These are phyloP conservation scores for Cryptosporidium sp. DNA, from an alignment of 169 alveolate species.

Conservation along the genomic window DNA sequence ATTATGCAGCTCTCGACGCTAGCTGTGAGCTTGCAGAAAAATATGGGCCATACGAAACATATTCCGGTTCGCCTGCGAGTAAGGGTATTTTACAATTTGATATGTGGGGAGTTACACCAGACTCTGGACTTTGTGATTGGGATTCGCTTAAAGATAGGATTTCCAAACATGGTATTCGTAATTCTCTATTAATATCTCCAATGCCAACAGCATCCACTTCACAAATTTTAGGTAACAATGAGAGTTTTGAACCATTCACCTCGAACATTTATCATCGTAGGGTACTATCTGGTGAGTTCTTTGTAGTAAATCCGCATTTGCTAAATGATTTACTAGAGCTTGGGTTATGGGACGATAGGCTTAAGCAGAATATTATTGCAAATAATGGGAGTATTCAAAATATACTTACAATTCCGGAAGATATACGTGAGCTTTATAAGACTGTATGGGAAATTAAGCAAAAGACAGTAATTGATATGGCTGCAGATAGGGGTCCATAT, in stretches of 20 bases:
- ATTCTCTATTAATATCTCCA: conserved; percentile 97
- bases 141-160: conserved; percentile 90
- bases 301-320: conserved; percentile 97
- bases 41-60: conserved; percentile 95
- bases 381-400: conserved; percentile 95
- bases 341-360: conserved; percentile 93
- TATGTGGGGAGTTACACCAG: conserved; percentile 93
- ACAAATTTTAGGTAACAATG: conserved; percentile 96
- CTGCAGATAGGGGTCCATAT: conserved; percentile 95
- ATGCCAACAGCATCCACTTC: conserved; percentile 99
- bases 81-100: conserved; percentile 97
- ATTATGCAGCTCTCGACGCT: conserved; percentile 95
- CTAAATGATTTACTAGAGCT: conserved; percentile 94
- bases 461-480: conserved; percentile 95
- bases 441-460: conserved; percentile 99
- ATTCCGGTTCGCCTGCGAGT: conserved; percentile 95
- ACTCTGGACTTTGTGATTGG: conserved; percentile 94
- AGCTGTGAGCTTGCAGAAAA: conserved; percentile 94
- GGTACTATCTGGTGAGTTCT: conserved; percentile 98
- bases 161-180: conserved; percentile 93
- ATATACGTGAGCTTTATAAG: conserved; percentile 88
- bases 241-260: conserved; percentile 98
- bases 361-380: conserved; percentile 94
- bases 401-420: conserved; percentile 93
- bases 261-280: conserved; percentile 97